Evolutionary conservation across 441 rosid genomes (phyloP), one percentile per base, ranked within the genome.

Genomic region (Biscutella laevigata): DNA sequence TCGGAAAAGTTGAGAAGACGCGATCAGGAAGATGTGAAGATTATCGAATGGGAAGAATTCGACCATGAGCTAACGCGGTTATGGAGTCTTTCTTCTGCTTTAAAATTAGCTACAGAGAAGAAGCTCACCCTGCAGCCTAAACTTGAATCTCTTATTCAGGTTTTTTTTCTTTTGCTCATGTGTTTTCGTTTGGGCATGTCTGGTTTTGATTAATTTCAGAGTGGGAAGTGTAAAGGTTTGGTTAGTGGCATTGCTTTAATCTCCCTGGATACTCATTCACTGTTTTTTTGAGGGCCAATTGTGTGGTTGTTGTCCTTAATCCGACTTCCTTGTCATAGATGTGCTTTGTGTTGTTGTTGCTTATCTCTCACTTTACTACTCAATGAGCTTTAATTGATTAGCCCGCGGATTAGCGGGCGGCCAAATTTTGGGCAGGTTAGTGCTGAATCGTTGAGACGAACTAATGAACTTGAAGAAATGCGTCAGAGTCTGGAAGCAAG

Each of bases 1-100:
- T 59, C 76, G 10, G 46, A 59, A 6, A 64, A 61, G 8, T 54
- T 57, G 53, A 57, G 64, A 42, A 57, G 64, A 33, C 35, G 16
- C 51, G 75, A 70, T 73, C 67, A 59, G 7, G 79, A 53, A 44
- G 57, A 70, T 39, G 61, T 52, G 56, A 68, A 76, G 64, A n/a
- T 74, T 42, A 82, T 88, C 74, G 81, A 83, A 55, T 92, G 96
- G 96, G 96, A 86, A 72, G 96, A 86, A 68, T 86, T 80, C 71
- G 89, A 86, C 58, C 89, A 84, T 46, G 96, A 92, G 72, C 83
- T 76, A 12, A 77, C 95, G 25, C 70, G 91, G 50, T 44, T 88
- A 48, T 79, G 86, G 75, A 88, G 96, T 71, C 94, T 88, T 44
- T 80, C 83, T 47, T 83, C 88, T 49, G 84, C 95, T 53, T 78